Evolutionary conservation across 768 basidiomycete genomes (phyloP), one percentile per base, ranked within the genome.

Genomic region (Boletus subparvulus): DNA sequence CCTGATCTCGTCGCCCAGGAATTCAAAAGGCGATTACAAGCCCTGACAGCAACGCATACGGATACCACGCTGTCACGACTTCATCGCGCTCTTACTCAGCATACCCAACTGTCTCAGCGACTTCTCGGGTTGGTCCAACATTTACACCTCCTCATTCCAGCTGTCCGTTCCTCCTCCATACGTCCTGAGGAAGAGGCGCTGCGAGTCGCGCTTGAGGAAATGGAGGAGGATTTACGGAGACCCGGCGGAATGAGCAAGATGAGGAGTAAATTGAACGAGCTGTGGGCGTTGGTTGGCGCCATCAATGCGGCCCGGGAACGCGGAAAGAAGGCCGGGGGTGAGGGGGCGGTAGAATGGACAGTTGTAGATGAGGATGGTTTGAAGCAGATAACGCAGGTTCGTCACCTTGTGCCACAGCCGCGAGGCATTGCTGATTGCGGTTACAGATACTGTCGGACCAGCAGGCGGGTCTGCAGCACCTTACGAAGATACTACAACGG

Each of bases 291-390:
- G 14, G 80, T 94, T 10, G 90, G 90, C 4, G 84, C 88, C 44
- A 75, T 93, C 17, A 81, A 81, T 51, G 80, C 80, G 9, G 79
- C 83, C 28, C 74, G 79, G 62, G 84, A 87, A 64, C 71, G 77
- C 41, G 79, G 77, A 46, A 70, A 75, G 56, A 78, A 79, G 58
- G 71, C 66, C 21, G 73, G 70, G 32, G 63, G 65, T 13, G 79
- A 77, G 16, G 78, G 77, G 1, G 54, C 49, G 16, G 78, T 80
- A 9, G 88, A 86, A 63, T 92, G 90, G 90, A 81, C 84, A 0
- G 89, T 93, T n/a, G 88, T 90, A 3, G 92, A 94, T 67, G 89
- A 91, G 65, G 90, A 92, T 2, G 92, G 92, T 1, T 73, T 94
- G 53, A 77, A 83, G 46, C 85, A 90, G 69, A 84, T 94, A 53